Evolutionary conservation across 768 basidiomycete genomes (phyloP), one percentile per base, ranked within the genome.

Genomic region (Trichaptum fuscoviolaceum): DNA sequence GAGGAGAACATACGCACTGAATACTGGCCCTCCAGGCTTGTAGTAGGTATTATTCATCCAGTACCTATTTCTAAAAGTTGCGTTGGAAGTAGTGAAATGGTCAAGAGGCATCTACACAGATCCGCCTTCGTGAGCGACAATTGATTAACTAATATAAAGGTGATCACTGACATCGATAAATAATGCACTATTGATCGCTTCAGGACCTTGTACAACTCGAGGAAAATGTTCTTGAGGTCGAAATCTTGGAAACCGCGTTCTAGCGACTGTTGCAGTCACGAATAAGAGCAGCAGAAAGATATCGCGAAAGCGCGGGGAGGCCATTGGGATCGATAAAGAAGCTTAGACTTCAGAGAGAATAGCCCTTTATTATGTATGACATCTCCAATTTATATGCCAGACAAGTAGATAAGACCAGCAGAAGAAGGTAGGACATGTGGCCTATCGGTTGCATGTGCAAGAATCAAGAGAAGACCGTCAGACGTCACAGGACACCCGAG

Each of bases 31-130:
- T 7, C 83, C 83, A 12, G 74, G 65, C 67, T 81, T 73, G 70
- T 80, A 83, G 70, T 82, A 83, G 0, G 81, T 81, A 1, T 76
- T 75, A 65, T 84, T 84, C 26, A 83, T 72, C 83, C 83, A 84
- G 63, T 79, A 84, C 3, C 83, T 77, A 69, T 83, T 83, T 35
- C 74, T 73, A 71, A 82, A 84, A 0, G 80, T 81, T 0, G 64
- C 58, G 1, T 76, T 72, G 35, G 72, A 73, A 27, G 74, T 72
- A 8, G 70, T 70, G 66, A 83, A 84, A 67, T 84, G 83, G 70
- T 84, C 82, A 34, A 83, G 67, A 3, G 81, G 81, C 71, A 84
- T 77, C 82, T 84, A 58, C 20, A 52, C 20, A 12, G 15, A 20
- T 52, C 15, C 5, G 42, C 42, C 42, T 12, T 52, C 10, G 42